phyloP scores from a whole-genome alignment of 345 rosid species.

The Eucalyptus urophylla region DNA sequence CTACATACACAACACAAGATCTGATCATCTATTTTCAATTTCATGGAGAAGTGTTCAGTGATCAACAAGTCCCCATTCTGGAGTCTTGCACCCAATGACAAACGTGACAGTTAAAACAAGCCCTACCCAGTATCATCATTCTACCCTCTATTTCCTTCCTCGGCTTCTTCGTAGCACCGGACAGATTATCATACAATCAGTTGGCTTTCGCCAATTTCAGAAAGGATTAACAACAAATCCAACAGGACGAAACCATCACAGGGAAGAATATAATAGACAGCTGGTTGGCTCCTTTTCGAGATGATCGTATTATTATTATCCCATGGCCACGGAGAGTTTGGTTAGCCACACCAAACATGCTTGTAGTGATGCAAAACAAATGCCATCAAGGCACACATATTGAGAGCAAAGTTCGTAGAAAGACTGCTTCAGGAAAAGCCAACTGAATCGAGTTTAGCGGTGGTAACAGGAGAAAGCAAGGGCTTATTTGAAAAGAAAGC shows the following conservation, averaged over 20 bases:
- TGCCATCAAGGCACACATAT: neutral
- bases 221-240: neutral
- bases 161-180: neutral
- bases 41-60: neutral
- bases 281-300: neutral
- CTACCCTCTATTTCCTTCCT: neutral
- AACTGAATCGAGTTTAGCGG: neutral
- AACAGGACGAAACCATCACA: neutral
- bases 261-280: neutral
- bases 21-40: neutral
- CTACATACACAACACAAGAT: neutral
- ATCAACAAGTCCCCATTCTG: neutral
- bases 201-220: neutral
- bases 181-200: neutral
- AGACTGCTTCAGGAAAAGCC: neutral
- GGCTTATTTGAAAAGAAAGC: constrained; percentile 41
- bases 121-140: neutral
- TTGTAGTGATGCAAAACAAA: neutral
- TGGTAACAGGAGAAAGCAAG: neutral
- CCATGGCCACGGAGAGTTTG: neutral
- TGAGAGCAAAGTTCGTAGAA: neutral
- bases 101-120: neutral
- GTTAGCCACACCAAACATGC: neutral
- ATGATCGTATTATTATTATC: neutral
- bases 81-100: neutral